Evolutionary conservation across 78 protist genomes (phyloP), one percentile per base, ranked within the genome.

Genomic region (Dictyostelium citrinum): DNA sequence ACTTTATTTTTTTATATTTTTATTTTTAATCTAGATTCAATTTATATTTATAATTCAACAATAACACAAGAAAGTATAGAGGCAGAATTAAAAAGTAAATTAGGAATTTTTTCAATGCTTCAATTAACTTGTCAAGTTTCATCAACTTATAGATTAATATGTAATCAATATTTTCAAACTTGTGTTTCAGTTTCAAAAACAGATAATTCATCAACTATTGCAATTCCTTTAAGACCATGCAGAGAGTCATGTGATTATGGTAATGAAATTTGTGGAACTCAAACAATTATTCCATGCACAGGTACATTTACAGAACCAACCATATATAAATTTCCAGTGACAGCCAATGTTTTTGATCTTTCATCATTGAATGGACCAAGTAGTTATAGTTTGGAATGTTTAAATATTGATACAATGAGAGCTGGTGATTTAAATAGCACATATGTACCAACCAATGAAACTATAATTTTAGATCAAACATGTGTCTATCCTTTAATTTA

Each of bases 121-220:
- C 31, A 43, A 12, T 1, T 22, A 1, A 11, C 49, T 20, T 72
- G 79, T 37, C 9, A 22, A 27, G 29, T 4, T 7, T 9, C 35
- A 29, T 16, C 75, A 10, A 61, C 90, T 11, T 29, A 45, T 27
- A 71, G 10, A 55, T 74, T 85, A 17, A 22, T 67, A 6, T 85
- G 92, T 76, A 85, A 85, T 60, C 83, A 60, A 76, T 61, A 61
- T 46, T 88, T 88, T 49, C 77, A 60, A 67, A 49, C 82, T 45
- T 88, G 93, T 67, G 71, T 61, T 4, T 37, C 72, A 64, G 20
- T 29, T 27, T 27, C 31, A 27, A 64, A 8, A 27, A 64, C 35
- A 64, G 61, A 78, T 58, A 55, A 20, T n/a, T 51, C 37, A 17
- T 9, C 14, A 17, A 77, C 27, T 7, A 31, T 22, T 6, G 49